Evolutionary conservation across 2,329 filamentous ascomycete genomes (phyloP).

Genomic region (Xylariaceae sp.): DNA sequence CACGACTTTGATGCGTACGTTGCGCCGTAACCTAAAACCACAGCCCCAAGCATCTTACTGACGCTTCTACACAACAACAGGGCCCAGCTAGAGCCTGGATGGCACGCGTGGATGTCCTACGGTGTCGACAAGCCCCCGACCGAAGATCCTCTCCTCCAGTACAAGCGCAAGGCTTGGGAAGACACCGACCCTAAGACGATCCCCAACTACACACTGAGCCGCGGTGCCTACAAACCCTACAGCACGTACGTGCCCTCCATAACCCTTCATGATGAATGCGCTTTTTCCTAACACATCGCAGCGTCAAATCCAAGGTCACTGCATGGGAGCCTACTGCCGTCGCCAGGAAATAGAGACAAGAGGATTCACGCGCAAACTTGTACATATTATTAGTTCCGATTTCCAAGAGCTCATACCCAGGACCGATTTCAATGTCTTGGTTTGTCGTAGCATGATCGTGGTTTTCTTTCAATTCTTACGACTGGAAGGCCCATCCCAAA

Average conservation of each 20-base stretch:
- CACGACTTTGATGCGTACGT: conserved; percentile 74
- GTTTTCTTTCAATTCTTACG: too few species aligned
- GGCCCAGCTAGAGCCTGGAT: conserved; percentile 87
- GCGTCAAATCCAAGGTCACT: conserved; percentile 50
- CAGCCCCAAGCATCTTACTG: conserved; percentile 4
- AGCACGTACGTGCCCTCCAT: conserved; percentile 70
- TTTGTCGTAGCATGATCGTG: too few species aligned
- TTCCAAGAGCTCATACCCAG: conserved; percentile 1
- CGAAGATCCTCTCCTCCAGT: conserved; percentile 67
- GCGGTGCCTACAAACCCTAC: conserved; percentile 86
- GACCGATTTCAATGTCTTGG: too few species aligned
- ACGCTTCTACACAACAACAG: conserved; percentile 34
- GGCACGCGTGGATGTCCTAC: conserved; percentile 98
- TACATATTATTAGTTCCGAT: conserved; percentile 13
- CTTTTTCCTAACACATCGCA: conserved; percentile 28
- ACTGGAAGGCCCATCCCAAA: too few species aligned
- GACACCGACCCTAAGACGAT: conserved; percentile 61
- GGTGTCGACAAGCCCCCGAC: conserved; percentile 81
- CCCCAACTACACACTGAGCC: conserved; percentile 70
- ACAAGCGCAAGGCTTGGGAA: conserved; percentile 71
- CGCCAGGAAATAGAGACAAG: conserved; percentile 23
- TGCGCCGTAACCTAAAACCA: neutral
- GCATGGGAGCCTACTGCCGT: conserved; percentile 46
- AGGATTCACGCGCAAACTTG: conserved; percentile 6
- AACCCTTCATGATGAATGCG: conserved; percentile 3